These are phyloP conservation scores for Rubroboletus satanas DNA, from an alignment of 768 basidiomycete genomes.

Conservation along the genomic window DNA sequence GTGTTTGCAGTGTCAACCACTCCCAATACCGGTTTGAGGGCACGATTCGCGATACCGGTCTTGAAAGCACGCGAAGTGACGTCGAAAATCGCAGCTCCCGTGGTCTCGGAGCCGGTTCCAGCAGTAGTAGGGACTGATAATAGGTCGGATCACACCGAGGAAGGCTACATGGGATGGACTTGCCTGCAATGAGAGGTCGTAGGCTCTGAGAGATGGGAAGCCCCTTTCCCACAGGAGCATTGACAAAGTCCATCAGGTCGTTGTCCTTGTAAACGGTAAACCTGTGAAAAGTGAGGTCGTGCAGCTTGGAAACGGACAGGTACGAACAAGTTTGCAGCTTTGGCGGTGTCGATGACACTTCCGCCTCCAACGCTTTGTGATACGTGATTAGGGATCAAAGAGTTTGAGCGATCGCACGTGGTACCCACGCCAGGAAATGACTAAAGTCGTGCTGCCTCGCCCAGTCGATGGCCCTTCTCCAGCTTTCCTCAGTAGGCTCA, in stretches of 20 bases:
- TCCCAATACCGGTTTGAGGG: slow-evolving; percentile 85
- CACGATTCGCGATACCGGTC: slow-evolving; percentile 92
- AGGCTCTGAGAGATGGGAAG: slow-evolving; percentile 72
- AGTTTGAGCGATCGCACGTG: neutral
- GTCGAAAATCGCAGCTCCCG: slow-evolving; percentile 90
- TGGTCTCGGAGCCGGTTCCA: slow-evolving; percentile 93
- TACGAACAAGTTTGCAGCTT: slow-evolving; percentile 83
- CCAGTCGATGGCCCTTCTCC: slow-evolving; percentile 86
- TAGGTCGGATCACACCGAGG: neutral
- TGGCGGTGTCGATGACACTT: slow-evolving; percentile 93
- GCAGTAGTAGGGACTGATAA: slow-evolving; percentile 62
- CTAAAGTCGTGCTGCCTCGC: slow-evolving; percentile 83
- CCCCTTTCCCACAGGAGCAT: slow-evolving; percentile 93
- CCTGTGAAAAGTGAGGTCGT: slow-evolving; percentile 35
- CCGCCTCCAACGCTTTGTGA: slow-evolving; percentile 77
- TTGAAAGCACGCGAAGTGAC: slow-evolving; percentile 92
- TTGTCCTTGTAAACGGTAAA: slow-evolving; percentile 90
- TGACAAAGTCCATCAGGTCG: slow-evolving; percentile 94
- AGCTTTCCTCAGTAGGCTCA: slow-evolving; percentile 91
- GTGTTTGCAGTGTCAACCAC: slow-evolving; percentile 90
- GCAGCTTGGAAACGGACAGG: neutral
- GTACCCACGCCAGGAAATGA: slow-evolving; percentile 82
- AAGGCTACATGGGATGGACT: slow-evolving; percentile 9
- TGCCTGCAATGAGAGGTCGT: slow-evolving; percentile 79
- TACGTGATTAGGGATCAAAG: neutral